Evolutionary conservation across 2,329 filamentous ascomycete species (phyloP).

Genomic region (Dendrostoma leiphaemia): DNA sequence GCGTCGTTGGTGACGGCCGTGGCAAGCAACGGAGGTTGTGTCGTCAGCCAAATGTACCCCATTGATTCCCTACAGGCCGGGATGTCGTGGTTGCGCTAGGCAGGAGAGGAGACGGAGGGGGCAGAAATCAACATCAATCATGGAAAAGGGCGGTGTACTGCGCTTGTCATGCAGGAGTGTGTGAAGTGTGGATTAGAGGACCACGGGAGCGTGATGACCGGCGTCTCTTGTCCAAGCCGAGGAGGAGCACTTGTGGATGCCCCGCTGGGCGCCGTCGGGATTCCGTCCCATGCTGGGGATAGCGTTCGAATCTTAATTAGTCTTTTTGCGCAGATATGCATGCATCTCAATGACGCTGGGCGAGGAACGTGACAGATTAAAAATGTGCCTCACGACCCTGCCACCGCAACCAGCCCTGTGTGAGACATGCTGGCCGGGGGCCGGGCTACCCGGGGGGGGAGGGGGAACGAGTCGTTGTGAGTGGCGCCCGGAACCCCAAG

Average conservation of each 20-base stretch:
- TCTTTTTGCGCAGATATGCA: conserved; percentile 6
- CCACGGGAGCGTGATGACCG: conserved; percentile 7
- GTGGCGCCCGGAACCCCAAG: conserved; percentile 3
- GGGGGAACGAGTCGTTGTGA: conserved; percentile 1
- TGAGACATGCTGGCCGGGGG: conserved; percentile 3
- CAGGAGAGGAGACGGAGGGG: no score
- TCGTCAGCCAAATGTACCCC: conserved; percentile 5
- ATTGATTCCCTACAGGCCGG: background rate
- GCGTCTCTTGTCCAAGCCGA: conserved; percentile 10
- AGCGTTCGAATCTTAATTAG: conserved; percentile 14
- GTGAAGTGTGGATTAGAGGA: conserved; percentile 11
- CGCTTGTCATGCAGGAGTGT: conserved; percentile 4
- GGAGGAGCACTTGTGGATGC: conserved; percentile 3
- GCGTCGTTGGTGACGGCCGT: background rate
- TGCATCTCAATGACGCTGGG: conserved; percentile 16
- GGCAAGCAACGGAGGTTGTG: background rate
- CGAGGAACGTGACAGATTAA: conserved; percentile 13
- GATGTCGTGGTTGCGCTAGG: conserved; percentile 7
- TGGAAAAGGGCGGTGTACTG: conserved; percentile 17
- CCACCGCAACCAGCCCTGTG: conserved; percentile 2
- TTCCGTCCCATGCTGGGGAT: conserved; percentile 10
- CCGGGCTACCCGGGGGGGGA: conserved; percentile 1
- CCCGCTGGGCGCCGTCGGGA: conserved; percentile 11
- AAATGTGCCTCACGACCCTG: conserved; percentile 15
- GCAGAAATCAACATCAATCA: conserved; percentile 3